Evolutionary conservation across 805 yeast species (phyloP).

Genomic region (Pichia occidentalis): DNA sequence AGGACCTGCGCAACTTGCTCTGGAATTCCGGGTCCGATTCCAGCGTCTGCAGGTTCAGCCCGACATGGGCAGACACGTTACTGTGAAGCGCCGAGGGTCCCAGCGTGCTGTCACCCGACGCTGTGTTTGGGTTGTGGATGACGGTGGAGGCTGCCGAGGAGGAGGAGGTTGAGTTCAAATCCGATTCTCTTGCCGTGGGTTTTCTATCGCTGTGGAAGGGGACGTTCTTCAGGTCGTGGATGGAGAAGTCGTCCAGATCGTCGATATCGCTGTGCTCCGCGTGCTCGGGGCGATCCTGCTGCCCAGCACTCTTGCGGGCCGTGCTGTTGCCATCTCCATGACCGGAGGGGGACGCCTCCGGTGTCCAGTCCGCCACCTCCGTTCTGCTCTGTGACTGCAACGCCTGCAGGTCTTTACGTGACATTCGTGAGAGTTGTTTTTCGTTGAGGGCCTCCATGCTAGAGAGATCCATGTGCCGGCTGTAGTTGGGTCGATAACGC

Average conservation of each 20-base stretch:
- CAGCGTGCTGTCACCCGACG: too few relatives aligned
- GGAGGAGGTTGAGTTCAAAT: conserved; percentile 20
- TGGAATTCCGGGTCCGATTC: conserved; percentile 20
- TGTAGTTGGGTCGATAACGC: too few relatives aligned
- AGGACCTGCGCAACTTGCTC: conserved; percentile 6
- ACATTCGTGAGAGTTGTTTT: conserved; percentile 5
- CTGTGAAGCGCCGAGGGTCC: too few relatives aligned
- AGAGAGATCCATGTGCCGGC: too few relatives aligned
- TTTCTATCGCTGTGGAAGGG: not conserved
- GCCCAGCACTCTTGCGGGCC: too few relatives aligned
- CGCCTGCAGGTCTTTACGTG: conserved; percentile 5
- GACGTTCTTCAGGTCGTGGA: conserved; percentile 14
- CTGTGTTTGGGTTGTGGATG: conserved; percentile 16
- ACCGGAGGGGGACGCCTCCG: too few relatives aligned
- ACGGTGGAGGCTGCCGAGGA: conserved; percentile 27
- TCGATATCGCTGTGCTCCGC: conserved; percentile 20
- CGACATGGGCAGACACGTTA: not conserved
- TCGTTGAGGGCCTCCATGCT: too few relatives aligned
- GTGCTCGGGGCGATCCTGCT: too few relatives aligned
- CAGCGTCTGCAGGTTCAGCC: conserved; percentile 16
- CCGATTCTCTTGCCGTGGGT: conserved; percentile 8
- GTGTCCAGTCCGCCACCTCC: too few relatives aligned
- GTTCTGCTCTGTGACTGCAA: too few relatives aligned
- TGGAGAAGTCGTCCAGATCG: conserved; percentile 16
- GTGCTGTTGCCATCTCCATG: too few relatives aligned